Evolutionary conservation across 1,284 basidiomycete species (phyloP).

Genomic region (Cutaneotrichosporon daszewskae): DNA sequence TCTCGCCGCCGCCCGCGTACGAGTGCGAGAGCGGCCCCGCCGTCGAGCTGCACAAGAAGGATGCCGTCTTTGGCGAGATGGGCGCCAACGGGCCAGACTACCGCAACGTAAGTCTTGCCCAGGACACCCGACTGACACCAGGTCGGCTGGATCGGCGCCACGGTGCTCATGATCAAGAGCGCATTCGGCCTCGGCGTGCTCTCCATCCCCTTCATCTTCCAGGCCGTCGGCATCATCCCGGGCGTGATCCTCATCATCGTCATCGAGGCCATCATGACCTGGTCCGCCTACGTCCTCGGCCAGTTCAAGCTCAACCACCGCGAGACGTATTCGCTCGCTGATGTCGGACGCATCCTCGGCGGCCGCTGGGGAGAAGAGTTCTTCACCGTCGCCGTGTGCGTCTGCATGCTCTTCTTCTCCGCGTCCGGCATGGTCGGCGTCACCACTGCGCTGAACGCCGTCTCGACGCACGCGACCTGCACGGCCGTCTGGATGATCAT

Average conservation of each 20-base stretch:
- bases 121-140: constrained; percentile 1
- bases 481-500: constrained; percentile 42
- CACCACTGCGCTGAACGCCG: constrained; percentile 46
- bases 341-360: constrained; percentile 21
- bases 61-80: constrained; percentile 32
- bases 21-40: too few relatives aligned
- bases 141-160: constrained; percentile 20
- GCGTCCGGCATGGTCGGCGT: constrained; percentile 32
- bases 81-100: constrained; percentile 26
- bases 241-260: constrained; percentile 53
- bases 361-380: constrained; percentile 18
- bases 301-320: constrained; percentile 26
- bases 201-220: constrained; percentile 55
- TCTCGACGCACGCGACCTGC: constrained; percentile 39
- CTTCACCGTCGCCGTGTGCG: constrained; percentile 16
- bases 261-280: constrained; percentile 38
- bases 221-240: constrained; percentile 54
- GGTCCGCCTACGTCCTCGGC: constrained; percentile 20
- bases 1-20: too few relatives aligned
- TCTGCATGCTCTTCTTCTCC: constrained; percentile 23
- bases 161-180: constrained; percentile 57
- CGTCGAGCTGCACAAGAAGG: too few relatives aligned
- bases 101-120: constrained; percentile 18
- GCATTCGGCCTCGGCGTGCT: constrained; percentile 59
- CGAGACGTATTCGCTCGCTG: constrained; percentile 26